phyloP scores from a whole-genome alignment of 768 basidiomycete genomes.

The Naganishia antarctica region DNA sequence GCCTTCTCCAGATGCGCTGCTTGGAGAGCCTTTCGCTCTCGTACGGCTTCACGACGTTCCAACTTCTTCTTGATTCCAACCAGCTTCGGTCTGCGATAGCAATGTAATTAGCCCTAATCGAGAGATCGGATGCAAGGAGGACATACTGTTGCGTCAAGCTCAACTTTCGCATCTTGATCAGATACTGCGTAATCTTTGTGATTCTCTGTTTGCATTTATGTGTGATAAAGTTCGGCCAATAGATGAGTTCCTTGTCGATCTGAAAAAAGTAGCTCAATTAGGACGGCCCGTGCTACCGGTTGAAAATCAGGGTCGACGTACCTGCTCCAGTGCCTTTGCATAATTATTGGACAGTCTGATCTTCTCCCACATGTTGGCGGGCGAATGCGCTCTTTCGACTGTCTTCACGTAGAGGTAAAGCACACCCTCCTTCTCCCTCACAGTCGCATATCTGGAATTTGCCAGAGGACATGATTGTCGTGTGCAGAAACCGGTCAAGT shows the following conservation, averaged over 20 bases:
- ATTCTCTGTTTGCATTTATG: slow-evolving; percentile 99
- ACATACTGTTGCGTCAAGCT: slow-evolving; percentile 78
- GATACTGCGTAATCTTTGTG: slow-evolving; percentile 97
- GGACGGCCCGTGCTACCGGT: too few species aligned
- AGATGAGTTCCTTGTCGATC: slow-evolving; percentile 93
- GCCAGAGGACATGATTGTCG: slow-evolving; percentile 96
- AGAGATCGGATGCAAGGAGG: slow-evolving; percentile 21
- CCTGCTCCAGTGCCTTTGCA: slow-evolving; percentile 90
- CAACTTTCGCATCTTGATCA: slow-evolving; percentile 94
- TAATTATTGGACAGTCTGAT: slow-evolving; percentile 91
- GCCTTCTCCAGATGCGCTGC: slow-evolving; percentile 92
- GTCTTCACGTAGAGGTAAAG: slow-evolving; percentile 96
- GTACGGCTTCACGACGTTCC: slow-evolving; percentile 81
- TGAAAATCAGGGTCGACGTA: slow-evolving; percentile 51
- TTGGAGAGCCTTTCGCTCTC: slow-evolving; percentile 91
- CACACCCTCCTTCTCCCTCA: slow-evolving; percentile 85
- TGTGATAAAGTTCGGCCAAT: slow-evolving; percentile 95
- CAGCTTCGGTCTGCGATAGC: slow-evolving; percentile 68
- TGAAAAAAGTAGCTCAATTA: slow-evolving; percentile 51
- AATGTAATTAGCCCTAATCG: background rate
- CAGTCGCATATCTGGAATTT: slow-evolving; percentile 96
- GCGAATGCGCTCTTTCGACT: slow-evolving; percentile 92
- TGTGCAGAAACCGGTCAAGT: slow-evolving; percentile 91
- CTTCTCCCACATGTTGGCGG: slow-evolving; percentile 96
- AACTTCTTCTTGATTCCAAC: slow-evolving; percentile 96